Conservation (phyloP, 306 rosid species). For the Bauhinia variegata region DNA sequence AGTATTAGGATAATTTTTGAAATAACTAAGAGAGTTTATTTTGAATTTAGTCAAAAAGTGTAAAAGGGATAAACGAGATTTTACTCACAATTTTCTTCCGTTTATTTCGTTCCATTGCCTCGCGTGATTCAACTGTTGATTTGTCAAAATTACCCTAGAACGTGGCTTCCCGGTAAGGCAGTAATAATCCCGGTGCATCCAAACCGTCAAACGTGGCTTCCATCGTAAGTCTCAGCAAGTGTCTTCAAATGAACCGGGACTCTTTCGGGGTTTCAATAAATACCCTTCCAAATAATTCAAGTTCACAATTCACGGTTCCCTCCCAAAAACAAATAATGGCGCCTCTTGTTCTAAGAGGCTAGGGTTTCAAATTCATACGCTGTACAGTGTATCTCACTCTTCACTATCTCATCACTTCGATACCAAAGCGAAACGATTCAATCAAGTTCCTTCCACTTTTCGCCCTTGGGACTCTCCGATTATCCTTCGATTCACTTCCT, state of each 20-base stretch:
- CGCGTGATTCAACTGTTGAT: too few species aligned
- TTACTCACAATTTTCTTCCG: too few species aligned
- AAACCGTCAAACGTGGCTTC: neutral
- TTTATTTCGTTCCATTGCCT: too few species aligned
- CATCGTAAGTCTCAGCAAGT: neutral
- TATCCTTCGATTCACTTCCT: neutral
- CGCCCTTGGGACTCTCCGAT: neutral
- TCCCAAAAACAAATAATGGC: slow-evolving; percentile 49
- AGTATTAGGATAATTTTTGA: too few species aligned
- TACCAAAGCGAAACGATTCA: neutral
- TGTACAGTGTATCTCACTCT: neutral
- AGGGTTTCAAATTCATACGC: slow-evolving; percentile 52
- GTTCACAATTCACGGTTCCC: slow-evolving; percentile 43
- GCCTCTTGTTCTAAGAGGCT: slow-evolving; percentile 27
- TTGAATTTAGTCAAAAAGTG: too few species aligned
- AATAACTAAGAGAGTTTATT: too few species aligned
- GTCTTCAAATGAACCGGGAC: slow-evolving; percentile 4
- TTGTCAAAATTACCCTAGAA: too few species aligned
- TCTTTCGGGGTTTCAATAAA: slow-evolving; percentile 3
- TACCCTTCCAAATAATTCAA: too few species aligned
- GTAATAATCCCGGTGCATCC: too few species aligned
- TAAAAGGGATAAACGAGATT: too few species aligned
- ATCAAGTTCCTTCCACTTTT: slow-evolving; percentile 2
- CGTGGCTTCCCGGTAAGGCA: too few species aligned
- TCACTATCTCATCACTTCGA: slow-evolving; percentile 3